These are phyloP conservation scores for Fusarium cicatricum DNA, from an alignment of 2,329 filamentous ascomycete species.

Conservation along the genomic window DNA sequence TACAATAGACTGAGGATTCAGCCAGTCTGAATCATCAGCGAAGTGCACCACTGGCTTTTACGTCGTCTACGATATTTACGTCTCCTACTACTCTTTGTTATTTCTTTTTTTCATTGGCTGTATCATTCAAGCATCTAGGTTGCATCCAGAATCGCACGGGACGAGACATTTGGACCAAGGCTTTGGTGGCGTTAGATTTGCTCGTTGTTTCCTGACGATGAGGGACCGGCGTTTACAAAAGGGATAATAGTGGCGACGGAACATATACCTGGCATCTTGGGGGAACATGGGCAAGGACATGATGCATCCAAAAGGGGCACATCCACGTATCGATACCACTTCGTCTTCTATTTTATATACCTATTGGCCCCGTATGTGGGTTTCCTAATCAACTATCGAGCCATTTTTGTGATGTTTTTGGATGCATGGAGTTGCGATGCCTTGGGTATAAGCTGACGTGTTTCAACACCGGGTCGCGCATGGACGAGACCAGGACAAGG, in stretches of 20 bases:
- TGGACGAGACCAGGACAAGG: neutral
- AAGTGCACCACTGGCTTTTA: slow-evolving; percentile 14
- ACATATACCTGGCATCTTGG: slow-evolving; percentile 34
- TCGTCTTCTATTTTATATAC: slow-evolving; percentile 33
- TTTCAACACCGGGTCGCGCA: slow-evolving; percentile 13
- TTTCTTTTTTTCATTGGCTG: slow-evolving; percentile 26
- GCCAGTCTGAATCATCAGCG: neutral
- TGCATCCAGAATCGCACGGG: slow-evolving; percentile 31
- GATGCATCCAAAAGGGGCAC: slow-evolving; percentile 37
- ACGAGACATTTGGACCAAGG: slow-evolving; percentile 8
- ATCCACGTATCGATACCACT: slow-evolving; percentile 40
- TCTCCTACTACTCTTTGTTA: slow-evolving; percentile 14
- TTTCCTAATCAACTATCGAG: neutral
- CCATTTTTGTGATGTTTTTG: neutral
- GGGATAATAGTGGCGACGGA: slow-evolving; percentile 16
- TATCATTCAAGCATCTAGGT: slow-evolving; percentile 28
- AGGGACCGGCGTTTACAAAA: slow-evolving; percentile 38
- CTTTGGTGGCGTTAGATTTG: slow-evolving; percentile 33
- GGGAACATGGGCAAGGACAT: slow-evolving; percentile 15
- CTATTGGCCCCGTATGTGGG: slow-evolving; percentile 9
- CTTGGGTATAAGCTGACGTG: neutral
- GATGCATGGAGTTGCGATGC: neutral
- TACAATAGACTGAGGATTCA: neutral
- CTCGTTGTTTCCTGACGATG: slow-evolving; percentile 10
- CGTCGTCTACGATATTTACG: slow-evolving; percentile 28